Conservation (phyloP, 208 protist species). For the Angomonas desouzai region DNA sequence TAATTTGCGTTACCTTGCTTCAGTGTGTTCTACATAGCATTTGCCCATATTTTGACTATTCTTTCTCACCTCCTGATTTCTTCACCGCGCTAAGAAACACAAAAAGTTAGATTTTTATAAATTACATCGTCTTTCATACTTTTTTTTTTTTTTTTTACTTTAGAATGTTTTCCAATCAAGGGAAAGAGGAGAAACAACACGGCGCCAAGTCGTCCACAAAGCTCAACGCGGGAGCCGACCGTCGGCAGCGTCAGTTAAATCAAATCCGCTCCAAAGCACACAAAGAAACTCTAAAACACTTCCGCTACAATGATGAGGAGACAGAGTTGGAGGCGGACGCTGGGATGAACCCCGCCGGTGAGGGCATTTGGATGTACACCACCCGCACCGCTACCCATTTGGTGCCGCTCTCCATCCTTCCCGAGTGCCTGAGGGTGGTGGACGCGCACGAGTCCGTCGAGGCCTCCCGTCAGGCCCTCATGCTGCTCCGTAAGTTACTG, state of each 20-base stretch:
- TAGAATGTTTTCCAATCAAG: constrained; percentile 5
- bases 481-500: constrained; percentile 87
- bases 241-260: constrained; percentile 2
- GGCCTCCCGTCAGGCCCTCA: constrained; percentile 71
- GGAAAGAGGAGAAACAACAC: background rate
- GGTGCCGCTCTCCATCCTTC: constrained; percentile 67
- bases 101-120: too few species aligned
- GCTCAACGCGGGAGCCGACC: background rate
- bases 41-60: too few species aligned
- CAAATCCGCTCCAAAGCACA: constrained; percentile 2
- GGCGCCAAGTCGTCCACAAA: background rate
- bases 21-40: too few species aligned
- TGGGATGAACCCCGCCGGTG: background rate
- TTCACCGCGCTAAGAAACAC: too few species aligned
- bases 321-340: background rate
- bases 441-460: constrained; percentile 34
- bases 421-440: constrained; percentile 58
- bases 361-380: constrained; percentile 24
- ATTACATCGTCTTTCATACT: background rate
- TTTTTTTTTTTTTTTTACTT: constrained; percentile 13
- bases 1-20: too few species aligned
- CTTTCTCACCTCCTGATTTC: too few species aligned
- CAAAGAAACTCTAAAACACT: constrained; percentile 4
- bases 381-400: constrained; percentile 34
- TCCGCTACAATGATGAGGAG: background rate